These are phyloP conservation scores for Chrysanthemum seticuspe DNA, from an alignment of 129 eudicot species.

Conservation along the genomic window DNA sequence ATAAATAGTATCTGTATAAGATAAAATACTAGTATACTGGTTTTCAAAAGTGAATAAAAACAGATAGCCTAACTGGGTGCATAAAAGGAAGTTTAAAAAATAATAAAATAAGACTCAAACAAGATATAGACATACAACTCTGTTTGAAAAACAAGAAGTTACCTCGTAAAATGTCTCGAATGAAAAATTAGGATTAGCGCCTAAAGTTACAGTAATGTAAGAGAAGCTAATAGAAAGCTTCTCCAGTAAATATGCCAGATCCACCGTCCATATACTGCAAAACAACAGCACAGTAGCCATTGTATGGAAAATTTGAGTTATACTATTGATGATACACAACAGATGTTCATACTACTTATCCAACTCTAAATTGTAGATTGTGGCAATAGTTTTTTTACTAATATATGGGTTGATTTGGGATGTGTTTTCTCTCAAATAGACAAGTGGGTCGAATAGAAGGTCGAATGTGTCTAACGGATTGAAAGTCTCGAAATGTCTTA, in stretches of 20 bases:
- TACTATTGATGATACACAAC: not conserved
- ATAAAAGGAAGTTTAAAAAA: not conserved
- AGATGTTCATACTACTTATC: conserved; percentile 12
- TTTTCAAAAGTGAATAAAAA: not conserved
- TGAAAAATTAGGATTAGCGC: conserved; percentile 82
- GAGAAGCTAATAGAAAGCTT: conserved; percentile 71
- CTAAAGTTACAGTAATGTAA: conserved; percentile 85
- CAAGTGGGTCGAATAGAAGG: not conserved
- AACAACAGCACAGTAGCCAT: conserved; percentile 14
- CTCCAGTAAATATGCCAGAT: conserved; percentile 88
- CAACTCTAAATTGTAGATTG: not conserved
- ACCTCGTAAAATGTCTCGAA: conserved; percentile 91
- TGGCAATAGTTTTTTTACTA: not conserved
- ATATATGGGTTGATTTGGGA: not conserved
- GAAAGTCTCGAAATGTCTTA: not conserved
- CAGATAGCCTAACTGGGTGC: not conserved
- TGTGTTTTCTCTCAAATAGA: not conserved
- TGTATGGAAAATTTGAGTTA: not conserved
- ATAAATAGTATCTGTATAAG: conserved; percentile 15
- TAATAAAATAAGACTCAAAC: not conserved
- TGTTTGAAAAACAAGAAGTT: conserved; percentile 11
- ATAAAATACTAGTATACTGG: not conserved
- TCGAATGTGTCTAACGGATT: not conserved
- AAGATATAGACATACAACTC: too few species aligned
- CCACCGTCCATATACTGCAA: conserved; percentile 97